These are phyloP conservation scores for Favolaschia claudopus DNA, from an alignment of 768 basidiomycete species.

Conservation along the genomic window DNA sequence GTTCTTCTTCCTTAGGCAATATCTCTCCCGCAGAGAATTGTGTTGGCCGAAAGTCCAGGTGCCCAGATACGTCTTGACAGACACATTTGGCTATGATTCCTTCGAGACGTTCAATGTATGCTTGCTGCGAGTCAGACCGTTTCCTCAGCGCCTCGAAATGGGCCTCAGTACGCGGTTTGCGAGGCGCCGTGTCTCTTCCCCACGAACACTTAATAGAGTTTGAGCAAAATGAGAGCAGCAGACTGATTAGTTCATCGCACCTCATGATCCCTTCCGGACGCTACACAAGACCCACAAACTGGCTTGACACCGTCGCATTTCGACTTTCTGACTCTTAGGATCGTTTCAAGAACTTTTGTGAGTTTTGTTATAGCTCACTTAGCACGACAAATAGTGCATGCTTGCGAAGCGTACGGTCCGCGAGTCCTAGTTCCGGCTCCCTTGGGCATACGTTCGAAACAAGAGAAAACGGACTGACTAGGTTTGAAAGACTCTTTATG, in stretches of 20 bases:
- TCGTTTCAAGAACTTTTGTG: too few species aligned
- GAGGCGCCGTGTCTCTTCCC: slow-evolving; percentile 5
- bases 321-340: too few species aligned
- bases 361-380: too few species aligned
- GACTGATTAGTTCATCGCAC: too few species aligned
- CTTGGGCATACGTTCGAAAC: too few species aligned
- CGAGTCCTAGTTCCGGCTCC: not conserved
- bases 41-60: slow-evolving; percentile 10
- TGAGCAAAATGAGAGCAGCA: too few species aligned
- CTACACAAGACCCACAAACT: slow-evolving; percentile 19
- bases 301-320: slow-evolving; percentile 27
- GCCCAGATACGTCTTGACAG: slow-evolving; percentile 17
- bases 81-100: slow-evolving; percentile 12
- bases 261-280: slow-evolving; percentile 14
- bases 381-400: slow-evolving; percentile 6
- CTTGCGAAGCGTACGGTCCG: slow-evolving; percentile 7
- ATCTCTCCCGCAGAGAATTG: not conserved
- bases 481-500: too few species aligned
- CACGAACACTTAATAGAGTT: slow-evolving; percentile 15
- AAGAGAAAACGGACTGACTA: too few species aligned
- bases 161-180: slow-evolving; percentile 19
- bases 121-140: slow-evolving; percentile 14
- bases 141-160: slow-evolving; percentile 25
- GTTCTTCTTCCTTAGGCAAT: too few species aligned
- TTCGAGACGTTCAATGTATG: slow-evolving; percentile 16